Evolutionary conservation across 2,329 filamentous ascomycete genomes (phyloP).

Genomic region (Byssoonygena ceratinophila): DNA sequence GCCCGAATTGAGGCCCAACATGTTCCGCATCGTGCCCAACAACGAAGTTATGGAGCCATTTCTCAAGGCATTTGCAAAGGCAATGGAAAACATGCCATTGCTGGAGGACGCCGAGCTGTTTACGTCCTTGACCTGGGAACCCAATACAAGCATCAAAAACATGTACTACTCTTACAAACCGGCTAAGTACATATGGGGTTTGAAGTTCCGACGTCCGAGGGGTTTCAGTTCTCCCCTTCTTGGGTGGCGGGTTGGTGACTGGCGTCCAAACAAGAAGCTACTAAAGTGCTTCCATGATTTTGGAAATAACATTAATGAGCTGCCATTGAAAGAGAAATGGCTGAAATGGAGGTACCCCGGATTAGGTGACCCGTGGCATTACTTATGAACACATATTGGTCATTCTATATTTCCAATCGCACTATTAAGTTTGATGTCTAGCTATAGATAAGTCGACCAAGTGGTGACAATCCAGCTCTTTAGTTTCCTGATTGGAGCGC

Average conservation of each 20-base stretch:
- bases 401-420: too few relatives aligned
- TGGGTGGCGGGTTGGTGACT: constrained; percentile 12
- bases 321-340: too few relatives aligned
- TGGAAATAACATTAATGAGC: not conserved
- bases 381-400: too few relatives aligned
- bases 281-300: constrained; percentile 3
- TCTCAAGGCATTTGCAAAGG: constrained; percentile 11
- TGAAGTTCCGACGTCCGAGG: constrained; percentile 6
- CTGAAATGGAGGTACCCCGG: too few relatives aligned
- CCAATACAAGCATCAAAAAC: too few relatives aligned
- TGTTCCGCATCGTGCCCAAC: constrained; percentile 10
- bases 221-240: constrained; percentile 1
- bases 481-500: too few relatives aligned
- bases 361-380: too few relatives aligned
- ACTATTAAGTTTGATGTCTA: too few relatives aligned
- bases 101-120: constrained; percentile 2
- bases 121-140: not conserved
- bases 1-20: too few relatives aligned
- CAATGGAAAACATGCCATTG: constrained; percentile 12
- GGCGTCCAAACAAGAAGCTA: constrained; percentile 9
- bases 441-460: too few relatives aligned
- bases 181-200: constrained; percentile 7
- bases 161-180: too few relatives aligned
- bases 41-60: constrained; percentile 12
- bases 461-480: too few relatives aligned